A percentile compares a stretch with the other conserved stretches of the same genome.
Evolutionary conservation across 1,284 basidiomycete species (phyloP).

Genomic region (Apiotrichum montevideense): DNA sequence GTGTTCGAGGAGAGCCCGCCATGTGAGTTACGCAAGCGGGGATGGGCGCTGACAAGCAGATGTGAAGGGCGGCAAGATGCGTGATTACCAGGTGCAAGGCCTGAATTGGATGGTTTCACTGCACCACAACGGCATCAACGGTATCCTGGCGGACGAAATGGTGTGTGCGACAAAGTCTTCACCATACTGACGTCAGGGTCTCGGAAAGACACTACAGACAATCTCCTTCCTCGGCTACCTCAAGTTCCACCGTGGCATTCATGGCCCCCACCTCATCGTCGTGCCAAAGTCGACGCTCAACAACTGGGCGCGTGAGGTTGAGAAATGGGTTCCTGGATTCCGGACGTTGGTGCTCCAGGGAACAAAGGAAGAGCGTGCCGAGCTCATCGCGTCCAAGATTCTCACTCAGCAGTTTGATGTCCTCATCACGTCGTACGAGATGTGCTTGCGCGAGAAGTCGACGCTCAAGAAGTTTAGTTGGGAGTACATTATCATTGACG

Average conservation of each 20-base stretch:
- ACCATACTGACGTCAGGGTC: slow-evolving; percentile 57
- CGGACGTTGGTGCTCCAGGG: slow-evolving; percentile 77
- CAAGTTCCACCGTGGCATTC: slow-evolving; percentile 69
- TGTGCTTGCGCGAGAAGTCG: slow-evolving; percentile 90
- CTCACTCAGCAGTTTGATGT: slow-evolving; percentile 89
- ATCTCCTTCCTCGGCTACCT: slow-evolving; percentile 96
- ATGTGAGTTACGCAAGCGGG: slow-evolving; percentile 55
- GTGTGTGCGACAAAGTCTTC: slow-evolving; percentile 45
- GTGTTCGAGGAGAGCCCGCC: slow-evolving; percentile 88
- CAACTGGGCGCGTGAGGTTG: slow-evolving; percentile 94
- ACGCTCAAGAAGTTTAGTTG: slow-evolving; percentile 91
- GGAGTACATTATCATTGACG: slow-evolving; percentile 98
- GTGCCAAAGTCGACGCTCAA: slow-evolving; percentile 97
- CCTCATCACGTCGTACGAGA: slow-evolving; percentile 95
- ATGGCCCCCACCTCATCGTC: slow-evolving; percentile 86
- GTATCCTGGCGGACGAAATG: slow-evolving; percentile 93
- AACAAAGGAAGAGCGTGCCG: slow-evolving; percentile 77
- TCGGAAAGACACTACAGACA: slow-evolving; percentile 96
- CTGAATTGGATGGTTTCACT: slow-evolving; percentile 95
- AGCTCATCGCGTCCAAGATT: slow-evolving; percentile 70
- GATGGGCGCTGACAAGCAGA: slow-evolving; percentile 49
- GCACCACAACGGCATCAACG: slow-evolving; percentile 87
- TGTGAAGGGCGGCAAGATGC: slow-evolving; percentile 79
- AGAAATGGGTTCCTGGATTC: slow-evolving; percentile 86
- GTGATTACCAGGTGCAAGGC: slow-evolving; percentile 91